phyloP scores from a whole-genome alignment of 1,139 yeast genomes.

The Yamadazyma jaroonii region DNA sequence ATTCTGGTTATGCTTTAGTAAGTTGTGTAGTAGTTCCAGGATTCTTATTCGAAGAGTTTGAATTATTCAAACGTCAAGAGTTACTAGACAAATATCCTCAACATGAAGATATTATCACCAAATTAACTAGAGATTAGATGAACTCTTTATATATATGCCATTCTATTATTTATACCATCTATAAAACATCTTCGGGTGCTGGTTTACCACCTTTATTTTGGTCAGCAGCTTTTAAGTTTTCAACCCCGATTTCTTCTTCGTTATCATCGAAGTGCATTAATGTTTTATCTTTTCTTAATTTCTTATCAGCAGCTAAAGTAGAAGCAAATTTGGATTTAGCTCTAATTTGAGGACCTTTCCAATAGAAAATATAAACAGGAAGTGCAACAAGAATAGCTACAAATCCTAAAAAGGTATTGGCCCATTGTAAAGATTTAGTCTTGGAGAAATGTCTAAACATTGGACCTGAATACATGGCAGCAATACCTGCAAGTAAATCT shows the following conservation, averaged over 20 bases:
- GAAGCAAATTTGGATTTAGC: constrained; percentile 25
- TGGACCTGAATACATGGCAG: constrained; percentile 35
- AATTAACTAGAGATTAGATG: constrained; percentile 12
- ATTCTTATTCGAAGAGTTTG: constrained; percentile 18
- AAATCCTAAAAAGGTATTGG: constrained; percentile 32
- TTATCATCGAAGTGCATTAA: constrained; percentile 8
- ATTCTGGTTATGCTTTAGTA: constrained; percentile 15
- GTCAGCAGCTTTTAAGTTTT: constrained; percentile 3
- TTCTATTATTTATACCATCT: not conserved
- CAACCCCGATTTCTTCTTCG: constrained; percentile 13
- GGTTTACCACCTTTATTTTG: not conserved
- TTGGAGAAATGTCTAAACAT: constrained; percentile 27
- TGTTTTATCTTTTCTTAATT: constrained; percentile 15
- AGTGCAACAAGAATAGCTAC: constrained; percentile 26
- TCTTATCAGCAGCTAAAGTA: constrained; percentile 26
- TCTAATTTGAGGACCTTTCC: constrained; percentile 28
- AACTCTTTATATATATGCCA: not conserved
- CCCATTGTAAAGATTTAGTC: constrained; percentile 29
- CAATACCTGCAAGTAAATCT: constrained; percentile 35
- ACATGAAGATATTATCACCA: constrained; percentile 15
- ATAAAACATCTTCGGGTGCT: constrained; percentile 3
- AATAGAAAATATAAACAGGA: constrained; percentile 28
- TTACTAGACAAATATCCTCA: constrained; percentile 16
- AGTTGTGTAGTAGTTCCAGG: constrained; percentile 21
- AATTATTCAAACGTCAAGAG: constrained; percentile 14